Evolutionary conservation across 352 stramenopile species (phyloP).

Genomic region (Phytophthora hybrid): DNA sequence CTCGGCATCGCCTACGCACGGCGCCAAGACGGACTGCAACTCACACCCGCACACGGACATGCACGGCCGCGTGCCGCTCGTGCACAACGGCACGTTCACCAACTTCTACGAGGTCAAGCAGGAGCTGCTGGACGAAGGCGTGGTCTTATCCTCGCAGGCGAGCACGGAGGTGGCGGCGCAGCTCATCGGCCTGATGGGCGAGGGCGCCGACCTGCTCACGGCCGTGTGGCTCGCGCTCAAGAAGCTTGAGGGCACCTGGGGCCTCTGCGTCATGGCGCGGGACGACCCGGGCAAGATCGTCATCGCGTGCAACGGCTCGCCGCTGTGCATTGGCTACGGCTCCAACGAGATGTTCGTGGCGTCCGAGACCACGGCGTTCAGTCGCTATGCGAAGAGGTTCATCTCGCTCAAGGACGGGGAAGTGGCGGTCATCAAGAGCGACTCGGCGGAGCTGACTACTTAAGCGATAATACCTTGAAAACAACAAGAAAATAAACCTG

Average conservation of each 20-base stretch:
- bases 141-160: slow-evolving; percentile 96
- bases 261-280: slow-evolving; percentile 93
- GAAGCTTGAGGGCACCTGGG: slow-evolving; percentile 96
- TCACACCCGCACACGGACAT: slow-evolving; percentile 97
- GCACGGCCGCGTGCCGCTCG: slow-evolving; percentile 93
- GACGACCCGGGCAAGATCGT: slow-evolving; percentile 97
- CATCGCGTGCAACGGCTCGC: slow-evolving; percentile 97
- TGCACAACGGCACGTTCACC: slow-evolving; percentile 99
- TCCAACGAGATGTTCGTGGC: slow-evolving; percentile 97
- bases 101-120: slow-evolving; percentile 96
- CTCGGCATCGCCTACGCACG: too few relatives aligned
- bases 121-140: slow-evolving; percentile 84
- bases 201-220: slow-evolving; percentile 82
- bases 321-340: slow-evolving; percentile 91
- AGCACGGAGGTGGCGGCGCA: slow-evolving; percentile 99
- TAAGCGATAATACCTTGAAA: too few relatives aligned
- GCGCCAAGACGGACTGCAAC: slow-evolving; percentile 98
- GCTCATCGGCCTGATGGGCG: slow-evolving; percentile 94
- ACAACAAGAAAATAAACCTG: too few relatives aligned
- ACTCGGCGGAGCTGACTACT: slow-evolving; percentile 87
- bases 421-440: slow-evolving; percentile 94
- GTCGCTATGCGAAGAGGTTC: slow-evolving; percentile 97
- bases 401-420: slow-evolving; percentile 97
- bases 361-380: slow-evolving; percentile 96
- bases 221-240: slow-evolving; percentile 92